Evolutionary conservation across 2,329 filamentous ascomycete species (phyloP).

Genomic region (Dothideomycetidae sp.): DNA sequence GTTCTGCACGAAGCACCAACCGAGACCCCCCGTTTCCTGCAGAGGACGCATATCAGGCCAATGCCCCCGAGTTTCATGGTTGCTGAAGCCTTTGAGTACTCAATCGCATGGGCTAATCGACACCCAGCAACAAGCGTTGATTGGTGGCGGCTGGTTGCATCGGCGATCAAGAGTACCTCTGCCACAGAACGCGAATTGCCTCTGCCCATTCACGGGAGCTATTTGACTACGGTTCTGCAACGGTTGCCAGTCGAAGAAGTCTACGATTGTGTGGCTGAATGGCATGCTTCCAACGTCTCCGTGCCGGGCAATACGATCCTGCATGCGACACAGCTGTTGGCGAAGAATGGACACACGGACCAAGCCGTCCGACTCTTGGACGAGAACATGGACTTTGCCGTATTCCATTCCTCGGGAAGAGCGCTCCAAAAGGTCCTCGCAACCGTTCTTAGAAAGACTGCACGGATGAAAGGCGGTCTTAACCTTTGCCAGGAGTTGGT

Average conservation of each 20-base stretch:
- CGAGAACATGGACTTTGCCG: neutral
- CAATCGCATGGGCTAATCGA: conserved; percentile 1
- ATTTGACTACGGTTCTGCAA: conserved; percentile 1
- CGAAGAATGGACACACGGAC: neutral
- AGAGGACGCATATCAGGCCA: conserved; percentile 23
- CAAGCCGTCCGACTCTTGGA: neutral
- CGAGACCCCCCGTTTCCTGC: conserved; percentile 28
- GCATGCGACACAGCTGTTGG: conserved; percentile 2
- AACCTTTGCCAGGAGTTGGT: conserved; percentile 39
- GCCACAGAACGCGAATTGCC: neutral
- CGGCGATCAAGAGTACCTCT: neutral
- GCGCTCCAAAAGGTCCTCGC: neutral
- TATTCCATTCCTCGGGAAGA: neutral
- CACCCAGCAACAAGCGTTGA: neutral
- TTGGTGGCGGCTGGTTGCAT: neutral
- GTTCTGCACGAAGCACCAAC: too few species aligned
- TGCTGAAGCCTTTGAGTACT: conserved; percentile 26
- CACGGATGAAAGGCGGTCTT: conserved; percentile 23
- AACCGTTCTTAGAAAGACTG: neutral
- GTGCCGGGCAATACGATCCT: conserved; percentile 2
- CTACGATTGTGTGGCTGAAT: neutral
- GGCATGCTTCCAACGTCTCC: neutral
- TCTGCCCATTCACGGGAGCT: neutral
- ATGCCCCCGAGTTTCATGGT: conserved; percentile 27
- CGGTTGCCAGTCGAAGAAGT: neutral